Percentiles rank a stretch among this genome's conserved stretches.
These are phyloP conservation scores for Beauveria varroae DNA, from an alignment of 2,329 filamentous ascomycete species.

Conservation along the genomic window DNA sequence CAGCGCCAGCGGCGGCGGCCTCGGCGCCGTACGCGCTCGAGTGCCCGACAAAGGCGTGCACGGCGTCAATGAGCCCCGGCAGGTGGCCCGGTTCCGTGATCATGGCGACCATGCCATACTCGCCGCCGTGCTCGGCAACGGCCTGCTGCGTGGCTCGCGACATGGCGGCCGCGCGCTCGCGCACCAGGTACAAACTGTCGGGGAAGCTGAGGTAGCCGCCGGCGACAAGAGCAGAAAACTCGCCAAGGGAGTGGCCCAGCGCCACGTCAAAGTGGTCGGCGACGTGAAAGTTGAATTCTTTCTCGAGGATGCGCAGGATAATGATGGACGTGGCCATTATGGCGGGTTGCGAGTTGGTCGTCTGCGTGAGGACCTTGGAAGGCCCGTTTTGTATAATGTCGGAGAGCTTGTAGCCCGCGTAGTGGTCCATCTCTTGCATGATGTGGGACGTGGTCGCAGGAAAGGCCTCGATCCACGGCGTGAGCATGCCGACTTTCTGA, in stretches of 20 bases:
- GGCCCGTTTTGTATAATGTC: constrained; percentile 73
- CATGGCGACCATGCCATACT: constrained; percentile 91
- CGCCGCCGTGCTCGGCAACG: constrained; percentile 59
- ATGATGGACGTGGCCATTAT: constrained; percentile 94
- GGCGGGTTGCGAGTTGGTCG: constrained; percentile 84
- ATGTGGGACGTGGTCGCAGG: constrained; percentile 68
- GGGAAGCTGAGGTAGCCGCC: constrained; percentile 71
- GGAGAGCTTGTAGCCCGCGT: constrained; percentile 67
- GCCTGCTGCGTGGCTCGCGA: constrained; percentile 64
- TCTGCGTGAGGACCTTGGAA: constrained; percentile 67
- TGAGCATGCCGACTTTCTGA: constrained; percentile 81
- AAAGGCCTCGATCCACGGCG: constrained; percentile 80
- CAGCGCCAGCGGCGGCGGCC: constrained; percentile 36
- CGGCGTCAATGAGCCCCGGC: constrained; percentile 58
- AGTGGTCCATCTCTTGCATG: constrained; percentile 76
- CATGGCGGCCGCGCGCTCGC: constrained; percentile 75
- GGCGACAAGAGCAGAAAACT: constrained; percentile 85
- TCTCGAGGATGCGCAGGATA: constrained; percentile 79
- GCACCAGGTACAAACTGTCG: constrained; percentile 71
- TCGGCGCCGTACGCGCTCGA: constrained; percentile 53
- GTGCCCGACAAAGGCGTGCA: constrained; percentile 72
- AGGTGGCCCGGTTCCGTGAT: constrained; percentile 81
- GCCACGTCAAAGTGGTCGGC: constrained; percentile 69
- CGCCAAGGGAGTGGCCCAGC: constrained; percentile 84
- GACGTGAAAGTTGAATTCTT: constrained; percentile 72